These are phyloP conservation scores for Deuterostichococcus epilithicus DNA, from an alignment of 139 green algal species.

Conservation along the genomic window DNA sequence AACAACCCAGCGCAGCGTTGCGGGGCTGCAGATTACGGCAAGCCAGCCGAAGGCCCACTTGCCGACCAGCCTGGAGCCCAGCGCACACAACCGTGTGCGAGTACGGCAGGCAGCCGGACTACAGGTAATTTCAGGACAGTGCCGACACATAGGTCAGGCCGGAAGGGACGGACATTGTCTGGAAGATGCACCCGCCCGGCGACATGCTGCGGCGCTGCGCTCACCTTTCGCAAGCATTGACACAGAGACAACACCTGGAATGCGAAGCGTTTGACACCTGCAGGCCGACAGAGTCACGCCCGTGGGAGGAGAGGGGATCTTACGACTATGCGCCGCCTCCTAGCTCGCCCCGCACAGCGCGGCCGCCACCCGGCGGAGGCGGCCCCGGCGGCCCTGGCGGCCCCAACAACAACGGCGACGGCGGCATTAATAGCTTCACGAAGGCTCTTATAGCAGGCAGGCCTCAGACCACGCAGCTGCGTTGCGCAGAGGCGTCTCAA, in stretches of 20 bases:
- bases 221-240: too few relatives aligned
- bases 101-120: neutral
- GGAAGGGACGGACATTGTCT: too few relatives aligned
- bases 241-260: too few relatives aligned
- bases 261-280: too few relatives aligned
- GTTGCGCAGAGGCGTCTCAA: too few relatives aligned
- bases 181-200: too few relatives aligned
- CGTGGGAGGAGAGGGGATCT: neutral
- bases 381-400: neutral
- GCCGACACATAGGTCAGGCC: too few relatives aligned
- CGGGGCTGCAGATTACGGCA: neutral
- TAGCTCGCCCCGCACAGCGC: neutral
- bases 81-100: neutral
- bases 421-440: constrained; percentile 34
- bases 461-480: neutral
- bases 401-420: constrained; percentile 5
- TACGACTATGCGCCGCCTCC: neutral
- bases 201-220: too few relatives aligned
- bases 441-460: constrained; percentile 58
- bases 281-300: too few relatives aligned
- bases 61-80: neutral
- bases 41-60: neutral
- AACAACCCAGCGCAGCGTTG: neutral
- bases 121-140: neutral
- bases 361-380: too few relatives aligned